These are phyloP conservation scores for Trichophyton verrucosum DNA, from an alignment of 2,329 filamentous ascomycete genomes.

Conservation along the genomic window DNA sequence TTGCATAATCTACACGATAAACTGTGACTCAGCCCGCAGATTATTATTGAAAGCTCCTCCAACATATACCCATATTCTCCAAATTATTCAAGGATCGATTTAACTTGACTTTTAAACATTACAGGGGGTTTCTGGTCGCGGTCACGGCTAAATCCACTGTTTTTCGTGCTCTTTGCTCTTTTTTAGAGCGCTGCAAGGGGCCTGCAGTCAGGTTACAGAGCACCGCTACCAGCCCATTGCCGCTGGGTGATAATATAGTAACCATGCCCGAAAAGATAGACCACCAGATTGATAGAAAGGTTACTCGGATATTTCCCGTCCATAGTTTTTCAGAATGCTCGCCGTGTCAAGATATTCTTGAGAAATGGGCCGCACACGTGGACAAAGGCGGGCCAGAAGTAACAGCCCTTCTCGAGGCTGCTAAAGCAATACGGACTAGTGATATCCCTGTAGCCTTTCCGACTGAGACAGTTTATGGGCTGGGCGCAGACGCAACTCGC, in stretches of 20 bases:
- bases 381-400: constrained; percentile 33
- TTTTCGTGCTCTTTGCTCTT: neutral
- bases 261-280: neutral
- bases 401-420: constrained; percentile 50
- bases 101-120: neutral
- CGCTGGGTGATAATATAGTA: neutral
- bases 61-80: neutral
- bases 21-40: neutral
- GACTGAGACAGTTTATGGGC: constrained; percentile 92
- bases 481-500: constrained; percentile 90
- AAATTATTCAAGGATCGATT: neutral
- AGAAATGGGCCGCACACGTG: constrained; percentile 30
- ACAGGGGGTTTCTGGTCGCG: neutral
- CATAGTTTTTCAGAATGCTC: constrained; percentile 26
- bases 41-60: neutral
- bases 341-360: constrained; percentile 22
- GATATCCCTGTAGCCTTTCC: constrained; percentile 83
- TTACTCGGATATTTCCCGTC: constrained; percentile 28
- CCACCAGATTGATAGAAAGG: neutral
- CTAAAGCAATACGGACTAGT: constrained; percentile 49
- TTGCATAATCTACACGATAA: neutral
- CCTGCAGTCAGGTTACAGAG: neutral
- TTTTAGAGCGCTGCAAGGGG: neutral
- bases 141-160: neutral
- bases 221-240: neutral